Evolutionary conservation across 192 early-diverging fungal genomes (phyloP), one percentile per base, ranked within the genome.

Genomic region (Umbelopsis sp.): DNA sequence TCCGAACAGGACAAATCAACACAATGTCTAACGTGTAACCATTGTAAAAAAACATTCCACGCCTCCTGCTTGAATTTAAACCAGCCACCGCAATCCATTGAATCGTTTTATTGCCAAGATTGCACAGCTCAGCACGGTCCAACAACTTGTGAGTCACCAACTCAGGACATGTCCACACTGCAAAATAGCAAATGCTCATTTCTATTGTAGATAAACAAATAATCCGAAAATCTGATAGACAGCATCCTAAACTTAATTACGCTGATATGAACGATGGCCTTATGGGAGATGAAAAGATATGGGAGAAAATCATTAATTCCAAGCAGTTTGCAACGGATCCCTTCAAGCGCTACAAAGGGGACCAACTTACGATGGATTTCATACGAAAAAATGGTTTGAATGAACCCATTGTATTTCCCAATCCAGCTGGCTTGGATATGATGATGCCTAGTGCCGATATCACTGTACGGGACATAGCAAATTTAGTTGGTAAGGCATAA

Each of bases 211-310:
- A 83, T 69, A 84, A 79, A 44, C 73, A 73, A 44, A 72, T 74
- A 22, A 80, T 81, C 53, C 81, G 91, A 50, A 87, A 89, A 67
- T 91, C 91, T 7, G 74, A 79, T 17, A 80, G 91, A 20, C 75
- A 77, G 32, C 86, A 85, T 49, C 73, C 76, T 8, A 77, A 84
- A 20, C 83, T 97, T 44, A 92, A 97, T 77, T 97, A 97, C 82
- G 93, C 88, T 38, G 90, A 92, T 71, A 79, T 95, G 47, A 90
- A 94, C 62, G 89, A 95, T 47, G 93, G 91, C 1, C 81, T 87
- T 50, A 81, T 88, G 16, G 92, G 91, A 9, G 91, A 95, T 67
- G 89, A 93, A 71, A 86, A 88, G 66, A 92, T 93, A 68, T 97
- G 92, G 85, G 81, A 87, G 47, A 91, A 94, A 72, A 70, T 94